Conservation (phyloP, 2,329 filamentous ascomycete genomes). For the Magnaporthiopsis rhizophila region DNA sequence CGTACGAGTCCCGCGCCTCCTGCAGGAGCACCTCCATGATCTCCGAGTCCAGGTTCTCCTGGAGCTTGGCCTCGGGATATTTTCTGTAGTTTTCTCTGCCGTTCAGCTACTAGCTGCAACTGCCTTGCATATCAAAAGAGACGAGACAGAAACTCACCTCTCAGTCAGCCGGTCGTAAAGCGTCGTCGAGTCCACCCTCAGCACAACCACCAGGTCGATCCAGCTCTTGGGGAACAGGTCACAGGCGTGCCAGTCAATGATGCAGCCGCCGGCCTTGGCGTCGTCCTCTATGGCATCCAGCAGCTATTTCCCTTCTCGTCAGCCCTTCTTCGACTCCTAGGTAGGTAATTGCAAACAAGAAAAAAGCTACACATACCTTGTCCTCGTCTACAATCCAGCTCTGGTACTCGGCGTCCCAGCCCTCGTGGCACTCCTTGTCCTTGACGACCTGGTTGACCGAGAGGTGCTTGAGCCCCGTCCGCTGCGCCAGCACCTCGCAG, state of each 20-base stretch:
- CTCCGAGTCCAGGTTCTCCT: constrained; percentile 94
- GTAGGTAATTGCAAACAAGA: neutral
- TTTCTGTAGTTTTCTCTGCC: constrained; percentile 40
- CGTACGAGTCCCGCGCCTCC: constrained; percentile 82
- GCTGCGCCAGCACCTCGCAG: constrained; percentile 70
- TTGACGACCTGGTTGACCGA: constrained; percentile 90
- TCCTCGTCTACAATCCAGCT: constrained; percentile 96
- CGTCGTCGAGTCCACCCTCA: constrained; percentile 70
- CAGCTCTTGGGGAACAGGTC: constrained; percentile 88
- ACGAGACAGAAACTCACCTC: constrained; percentile 41
- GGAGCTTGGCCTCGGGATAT: constrained; percentile 78
- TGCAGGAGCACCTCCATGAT: constrained; percentile 94
- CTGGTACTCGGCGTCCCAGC: constrained; percentile 75
- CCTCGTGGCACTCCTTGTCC: constrained; percentile 78
- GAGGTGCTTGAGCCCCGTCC: constrained; percentile 71
- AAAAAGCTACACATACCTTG: constrained; percentile 49
- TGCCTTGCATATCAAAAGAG: neutral
- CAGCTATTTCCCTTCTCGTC: constrained; percentile 39
- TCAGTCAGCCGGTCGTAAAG: constrained; percentile 77
- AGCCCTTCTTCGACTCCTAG: too few species aligned
- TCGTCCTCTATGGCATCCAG: constrained; percentile 85
- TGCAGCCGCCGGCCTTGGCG: constrained; percentile 67
- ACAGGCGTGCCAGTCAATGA: constrained; percentile 98
- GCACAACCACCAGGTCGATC: constrained; percentile 90
- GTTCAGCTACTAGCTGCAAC: neutral